phyloP scores from a whole-genome alignment of 129 eudicot genomes.

The Lonicera japonica region DNA sequence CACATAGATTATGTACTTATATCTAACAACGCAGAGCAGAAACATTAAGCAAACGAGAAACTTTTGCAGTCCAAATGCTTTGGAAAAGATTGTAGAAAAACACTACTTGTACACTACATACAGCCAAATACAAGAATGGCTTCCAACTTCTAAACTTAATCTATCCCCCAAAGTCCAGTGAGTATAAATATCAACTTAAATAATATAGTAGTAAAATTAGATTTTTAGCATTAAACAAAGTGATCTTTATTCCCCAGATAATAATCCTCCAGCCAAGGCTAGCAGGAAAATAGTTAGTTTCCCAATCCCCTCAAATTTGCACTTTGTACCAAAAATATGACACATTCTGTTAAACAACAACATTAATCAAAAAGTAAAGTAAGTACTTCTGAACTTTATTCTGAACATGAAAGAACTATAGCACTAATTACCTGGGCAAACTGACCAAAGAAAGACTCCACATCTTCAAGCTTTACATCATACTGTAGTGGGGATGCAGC shows the following conservation, averaged over 20 bases:
- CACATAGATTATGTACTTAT: too few species aligned
- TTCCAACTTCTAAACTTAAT: too few species aligned
- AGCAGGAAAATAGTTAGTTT: neutral
- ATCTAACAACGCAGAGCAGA: neutral
- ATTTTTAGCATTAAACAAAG: too few species aligned
- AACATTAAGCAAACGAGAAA: neutral
- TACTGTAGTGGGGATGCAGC: slow-evolving; percentile 79
- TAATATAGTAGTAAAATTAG: too few species aligned
- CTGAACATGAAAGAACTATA: neutral
- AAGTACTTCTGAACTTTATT: too few species aligned
- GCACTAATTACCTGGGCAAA: slow-evolving; percentile 48
- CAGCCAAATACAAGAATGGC: too few species aligned
- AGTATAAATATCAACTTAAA: too few species aligned
- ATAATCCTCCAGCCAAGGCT: too few species aligned
- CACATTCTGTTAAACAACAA: neutral
- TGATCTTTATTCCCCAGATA: neutral
- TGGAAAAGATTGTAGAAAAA: too few species aligned
- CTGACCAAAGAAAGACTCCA: slow-evolving; percentile 66
- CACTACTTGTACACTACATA: too few species aligned
- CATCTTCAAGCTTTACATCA: slow-evolving; percentile 74
- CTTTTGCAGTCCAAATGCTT: neutral
- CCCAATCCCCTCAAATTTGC: neutral
- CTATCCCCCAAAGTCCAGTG: too few species aligned
- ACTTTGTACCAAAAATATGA: neutral
- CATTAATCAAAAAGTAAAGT: too few species aligned